A percentile compares a stretch with the other conserved stretches of the same genome.
Evolutionary conservation across 805 yeast species (phyloP).

Genomic region (Candida golubevii): DNA sequence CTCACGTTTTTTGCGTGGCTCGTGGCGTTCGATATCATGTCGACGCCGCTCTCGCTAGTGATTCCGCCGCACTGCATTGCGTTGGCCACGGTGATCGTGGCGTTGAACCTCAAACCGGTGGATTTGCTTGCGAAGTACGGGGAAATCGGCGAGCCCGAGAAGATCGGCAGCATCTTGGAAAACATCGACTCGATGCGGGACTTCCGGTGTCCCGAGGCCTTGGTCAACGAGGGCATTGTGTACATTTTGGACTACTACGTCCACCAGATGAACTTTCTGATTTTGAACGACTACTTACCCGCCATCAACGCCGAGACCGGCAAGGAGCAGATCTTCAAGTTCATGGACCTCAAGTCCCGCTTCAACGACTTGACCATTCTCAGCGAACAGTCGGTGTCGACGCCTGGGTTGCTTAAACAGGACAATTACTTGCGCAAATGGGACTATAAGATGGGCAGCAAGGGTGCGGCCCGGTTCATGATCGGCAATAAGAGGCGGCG

Average conservation of each 20-base stretch:
- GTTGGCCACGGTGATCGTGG: constrained; percentile 58
- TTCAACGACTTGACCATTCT: constrained; percentile 37
- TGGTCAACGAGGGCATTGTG: constrained; percentile 49
- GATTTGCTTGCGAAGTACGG: constrained; percentile 25
- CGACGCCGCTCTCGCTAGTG: constrained; percentile 63
- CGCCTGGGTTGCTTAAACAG: constrained; percentile 26
- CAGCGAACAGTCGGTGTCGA: constrained; percentile 26
- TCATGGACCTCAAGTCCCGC: constrained; percentile 41
- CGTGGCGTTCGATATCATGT: constrained; percentile 67
- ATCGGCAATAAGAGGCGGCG: constrained; percentile 46
- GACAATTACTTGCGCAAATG: constrained; percentile 49
- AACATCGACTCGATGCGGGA: constrained; percentile 31
- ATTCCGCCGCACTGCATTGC: constrained; percentile 77
- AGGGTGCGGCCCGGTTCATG: constrained; percentile 50
- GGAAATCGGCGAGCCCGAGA: constrained; percentile 10
- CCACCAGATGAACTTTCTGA: constrained; percentile 49
- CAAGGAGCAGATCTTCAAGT: constrained; percentile 45
- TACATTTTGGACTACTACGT: constrained; percentile 60
- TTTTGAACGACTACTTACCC: constrained; percentile 43
- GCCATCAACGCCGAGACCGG: constrained; percentile 30
- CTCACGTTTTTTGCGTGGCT: constrained; percentile 63
- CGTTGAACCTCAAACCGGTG: constrained; percentile 45
- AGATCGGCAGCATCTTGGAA: constrained; percentile 26
- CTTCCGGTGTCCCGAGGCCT: constrained; percentile 39
- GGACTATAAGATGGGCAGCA: constrained; percentile 35